phyloP scores from a whole-genome alignment of 2,329 filamentous ascomycete genomes.

The Pseudogymnoascus sp. region DNA sequence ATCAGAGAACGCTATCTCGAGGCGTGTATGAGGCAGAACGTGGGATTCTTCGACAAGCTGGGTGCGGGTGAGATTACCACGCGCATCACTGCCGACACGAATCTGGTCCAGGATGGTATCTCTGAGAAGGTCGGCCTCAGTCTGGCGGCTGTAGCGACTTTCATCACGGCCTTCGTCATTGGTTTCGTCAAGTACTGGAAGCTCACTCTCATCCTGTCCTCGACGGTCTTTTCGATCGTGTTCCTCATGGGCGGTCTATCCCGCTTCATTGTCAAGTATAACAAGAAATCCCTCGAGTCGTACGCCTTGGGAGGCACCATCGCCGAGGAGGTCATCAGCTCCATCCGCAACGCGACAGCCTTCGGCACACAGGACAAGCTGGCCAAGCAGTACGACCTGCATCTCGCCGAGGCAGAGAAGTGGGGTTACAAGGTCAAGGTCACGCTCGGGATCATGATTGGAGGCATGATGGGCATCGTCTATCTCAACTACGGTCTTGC shows the following conservation, averaged over 20 bases:
- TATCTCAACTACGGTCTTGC: slow-evolving; percentile 81
- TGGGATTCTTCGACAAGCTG: slow-evolving; percentile 86
- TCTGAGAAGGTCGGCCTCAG: slow-evolving; percentile 81
- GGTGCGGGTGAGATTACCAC: slow-evolving; percentile 91
- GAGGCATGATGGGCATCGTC: slow-evolving; percentile 71
- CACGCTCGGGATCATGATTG: slow-evolving; percentile 68
- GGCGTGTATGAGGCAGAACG: slow-evolving; percentile 79
- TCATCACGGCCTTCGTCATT: slow-evolving; percentile 81
- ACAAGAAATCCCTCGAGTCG: slow-evolving; percentile 65
- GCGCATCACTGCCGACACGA: slow-evolving; percentile 87
- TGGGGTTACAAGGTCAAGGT: slow-evolving; percentile 71
- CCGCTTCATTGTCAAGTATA: slow-evolving; percentile 68
- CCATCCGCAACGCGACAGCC: slow-evolving; percentile 82
- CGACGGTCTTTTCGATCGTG: slow-evolving; percentile 72
- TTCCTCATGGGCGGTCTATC: slow-evolving; percentile 67
- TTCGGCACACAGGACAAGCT: slow-evolving; percentile 91
- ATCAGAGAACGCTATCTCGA: slow-evolving; percentile 76
- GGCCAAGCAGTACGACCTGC: slow-evolving; percentile 73
- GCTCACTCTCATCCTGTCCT: slow-evolving; percentile 76
- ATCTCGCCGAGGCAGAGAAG: slow-evolving; percentile 63
- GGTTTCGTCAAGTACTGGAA: slow-evolving; percentile 91
- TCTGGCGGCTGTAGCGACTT: slow-evolving; percentile 67
- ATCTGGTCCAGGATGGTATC: slow-evolving; percentile 86
- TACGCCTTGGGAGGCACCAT: slow-evolving; percentile 81
- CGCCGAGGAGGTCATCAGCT: slow-evolving; percentile 90